Percentiles rank a stretch among this genome's conserved stretches.
These are phyloP conservation scores for Oryza officinalis DNA, from an alignment of 176 grass and related monocot species.

Conservation along the genomic window DNA sequence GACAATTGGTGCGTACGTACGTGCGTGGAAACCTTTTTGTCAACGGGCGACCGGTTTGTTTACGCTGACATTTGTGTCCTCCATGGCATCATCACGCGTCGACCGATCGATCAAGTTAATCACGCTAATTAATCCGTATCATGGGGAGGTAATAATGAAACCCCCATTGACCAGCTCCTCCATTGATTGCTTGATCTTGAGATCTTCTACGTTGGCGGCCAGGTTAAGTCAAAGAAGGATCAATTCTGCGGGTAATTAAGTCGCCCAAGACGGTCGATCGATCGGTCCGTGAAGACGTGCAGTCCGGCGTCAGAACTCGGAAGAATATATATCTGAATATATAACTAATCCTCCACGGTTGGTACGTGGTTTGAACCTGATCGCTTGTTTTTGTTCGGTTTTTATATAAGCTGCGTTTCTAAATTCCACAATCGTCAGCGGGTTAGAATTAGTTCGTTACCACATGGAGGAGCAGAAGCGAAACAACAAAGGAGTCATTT, in stretches of 20 bases:
- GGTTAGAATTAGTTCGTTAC: neutral
- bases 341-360: neutral
- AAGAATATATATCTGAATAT: too few species aligned
- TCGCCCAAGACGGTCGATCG: neutral
- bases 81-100: neutral
- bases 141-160: neutral
- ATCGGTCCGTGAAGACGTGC: neutral
- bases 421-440: neutral
- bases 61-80: constrained; percentile 13
- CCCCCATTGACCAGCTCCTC: neutral
- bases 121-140: neutral
- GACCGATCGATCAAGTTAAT: neutral
- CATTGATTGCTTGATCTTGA: neutral
- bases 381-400: neutral
- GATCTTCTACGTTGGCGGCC: neutral
- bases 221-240: neutral
- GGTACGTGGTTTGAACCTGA: constrained; percentile 4
- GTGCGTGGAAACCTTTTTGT: constrained; percentile 19
- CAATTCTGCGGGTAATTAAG: neutral
- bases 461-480: neutral
- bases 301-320: neutral
- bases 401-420: neutral
- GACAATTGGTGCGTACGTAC: neutral
- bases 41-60: neutral
- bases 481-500: neutral